Evolutionary conservation across 2,329 filamentous ascomycete genomes (phyloP), one percentile per base, ranked within the genome.

Genomic region (Hypoxylon sp.): DNA sequence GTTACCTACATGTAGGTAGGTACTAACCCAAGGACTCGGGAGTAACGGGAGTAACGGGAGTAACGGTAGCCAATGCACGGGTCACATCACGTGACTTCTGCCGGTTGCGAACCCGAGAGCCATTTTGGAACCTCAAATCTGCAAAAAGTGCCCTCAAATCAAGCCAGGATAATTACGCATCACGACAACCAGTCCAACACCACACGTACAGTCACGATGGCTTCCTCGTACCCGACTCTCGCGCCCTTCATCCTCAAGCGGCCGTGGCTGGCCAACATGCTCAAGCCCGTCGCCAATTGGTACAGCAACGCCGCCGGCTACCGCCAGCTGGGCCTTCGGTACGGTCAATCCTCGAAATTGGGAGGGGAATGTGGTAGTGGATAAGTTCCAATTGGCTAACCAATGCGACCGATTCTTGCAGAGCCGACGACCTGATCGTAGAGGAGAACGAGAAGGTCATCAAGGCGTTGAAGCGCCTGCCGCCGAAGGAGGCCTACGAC

Each of bases 371-470:
- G 20, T 34, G 17, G 28, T 13, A 32, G 20, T 46, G 49, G 44
- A 50, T 26, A 28, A 20, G 30, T 24, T 19, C 7, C 7, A 17
- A 46, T 34, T 39, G 17, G 32, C 60, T 64, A 60, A 58, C 56
- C 34, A 19, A 8, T 26, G 39, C 4, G 8, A 30, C 15, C 15
- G n/a, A 17, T 41, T 39, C n/a, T 19, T 39, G 58, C 78, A 98
- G 95, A 81, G 89, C 90, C 85, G 95, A 99, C 81, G 95, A 99
- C 79, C 83, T 99, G 78, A 91, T 97, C 78, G 88, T 91, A 78
- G 95, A 99, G 82, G 95, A 99, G 84, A 91, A 87, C 84, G 91
- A 95, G 74, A 82, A 85, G 61, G 93, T 97, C 75, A 90, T 95
- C 80, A 87, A 90, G 73, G 95, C 95, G 68, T 87, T 99, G 76